Base-by-base conservation (phyloP, 2,329 filamentous ascomycete species). In the Chaetomiaceae sp. region DNA sequence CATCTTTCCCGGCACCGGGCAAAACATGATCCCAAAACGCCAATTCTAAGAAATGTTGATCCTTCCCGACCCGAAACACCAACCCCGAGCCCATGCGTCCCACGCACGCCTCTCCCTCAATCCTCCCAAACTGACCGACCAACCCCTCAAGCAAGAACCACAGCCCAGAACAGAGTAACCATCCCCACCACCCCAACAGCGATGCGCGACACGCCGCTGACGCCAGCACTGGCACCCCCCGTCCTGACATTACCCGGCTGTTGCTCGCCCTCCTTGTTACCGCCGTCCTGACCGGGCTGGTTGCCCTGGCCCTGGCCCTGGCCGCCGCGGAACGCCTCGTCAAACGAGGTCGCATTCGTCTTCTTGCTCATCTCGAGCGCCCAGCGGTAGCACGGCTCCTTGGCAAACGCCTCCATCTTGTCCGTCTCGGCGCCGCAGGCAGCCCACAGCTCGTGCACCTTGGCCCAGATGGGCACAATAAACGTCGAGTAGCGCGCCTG, bases 341-440 rank as follows among this genome's bases (percentile, higher is more conserved):
- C 43, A 3, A 39, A 51, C 22, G 47, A 27, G 4, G 27, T 11
- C 4, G 27, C 27, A 11, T 31, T 31, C 9, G 27, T 3, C 27
- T 9, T 4, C 31, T 37, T 44, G n/a, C 37, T 37, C 7, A 48
- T 39, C 17, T 55, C 53, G 20, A 55, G 42, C 9, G 47, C 47
- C 47, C 47, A 51, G 22, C 25, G 36, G 53, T 55, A 55, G 47
- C 53, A 55, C 29, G 43, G 47, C 20, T 55, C 53, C 15, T 44
- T 15, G 14, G 47, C 36, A 6, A 36, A 11, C 5, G 44, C 29
- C 11, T 11, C 17, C 22, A 27, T 42, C 31, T 47, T 46, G 19
- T 15, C 9, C 6, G 47, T 25, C 22, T 42, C n/a, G 12, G 47
- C 37, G 22, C 53, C 53, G 17, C 53, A 55, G 14, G 53, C 53